A percentile compares a stretch with the other conserved stretches of the same genome.
phyloP scores from a whole-genome alignment of 1,284 basidiomycete species.

The Cerioporus squamosus region DNA sequence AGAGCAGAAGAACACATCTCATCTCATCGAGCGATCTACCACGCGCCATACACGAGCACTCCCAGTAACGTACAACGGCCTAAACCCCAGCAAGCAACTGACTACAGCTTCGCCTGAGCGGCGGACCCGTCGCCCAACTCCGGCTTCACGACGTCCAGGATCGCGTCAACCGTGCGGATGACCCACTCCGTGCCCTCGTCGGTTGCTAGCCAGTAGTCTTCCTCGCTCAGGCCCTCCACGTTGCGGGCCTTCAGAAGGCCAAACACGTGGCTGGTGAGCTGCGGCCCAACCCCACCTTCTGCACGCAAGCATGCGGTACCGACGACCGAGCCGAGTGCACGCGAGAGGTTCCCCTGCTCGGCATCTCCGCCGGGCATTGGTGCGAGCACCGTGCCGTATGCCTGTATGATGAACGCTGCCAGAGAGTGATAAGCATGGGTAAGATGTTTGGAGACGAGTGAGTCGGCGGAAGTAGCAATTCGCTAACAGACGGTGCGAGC shows the following conservation, averaged over 20 bases:
- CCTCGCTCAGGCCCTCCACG: constrained; percentile 61
- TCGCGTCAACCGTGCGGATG: constrained; percentile 82
- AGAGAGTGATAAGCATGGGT: neutral
- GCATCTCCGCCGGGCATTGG: constrained; percentile 62
- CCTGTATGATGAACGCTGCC: constrained; percentile 90
- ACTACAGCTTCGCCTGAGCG: constrained; percentile 61
- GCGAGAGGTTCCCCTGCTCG: constrained; percentile 83
- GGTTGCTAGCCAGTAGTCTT: constrained; percentile 85
- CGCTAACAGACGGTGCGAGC: no score
- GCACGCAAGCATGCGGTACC: constrained; percentile 92
- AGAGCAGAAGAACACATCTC: neutral
- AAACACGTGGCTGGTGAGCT: constrained; percentile 91
- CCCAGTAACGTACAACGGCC: neutral
- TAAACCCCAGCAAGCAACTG: constrained; percentile 1
- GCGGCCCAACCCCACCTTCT: constrained; percentile 88
- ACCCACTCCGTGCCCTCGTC: constrained; percentile 96
- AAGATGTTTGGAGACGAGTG: no score
- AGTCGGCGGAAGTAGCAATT: no score
- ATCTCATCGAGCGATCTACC: constrained; percentile 8
- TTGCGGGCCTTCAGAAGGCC: constrained; percentile 87
- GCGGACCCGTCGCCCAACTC: constrained; percentile 40
- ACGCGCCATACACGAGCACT: constrained; percentile 1
- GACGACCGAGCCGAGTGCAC: constrained; percentile 87
- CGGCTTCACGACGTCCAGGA: constrained; percentile 71
- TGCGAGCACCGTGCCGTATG: constrained; percentile 87